Evolutionary conservation across 352 stramenopile genomes (phyloP).

Genomic region (Peronospora destructor): DNA sequence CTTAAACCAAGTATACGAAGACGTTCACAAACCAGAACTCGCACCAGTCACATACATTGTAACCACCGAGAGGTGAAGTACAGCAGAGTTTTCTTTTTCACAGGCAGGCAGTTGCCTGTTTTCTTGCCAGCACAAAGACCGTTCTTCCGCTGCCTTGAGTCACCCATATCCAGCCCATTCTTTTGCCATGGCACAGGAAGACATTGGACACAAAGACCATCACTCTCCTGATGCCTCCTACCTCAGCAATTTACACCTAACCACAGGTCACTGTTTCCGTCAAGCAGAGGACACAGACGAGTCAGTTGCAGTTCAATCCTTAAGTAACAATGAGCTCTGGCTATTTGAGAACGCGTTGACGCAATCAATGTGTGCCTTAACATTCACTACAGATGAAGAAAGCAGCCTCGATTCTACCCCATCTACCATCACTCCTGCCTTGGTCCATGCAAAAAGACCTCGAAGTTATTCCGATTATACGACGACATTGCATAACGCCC

Average conservation of each 20-base stretch:
- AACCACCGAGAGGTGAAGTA: conserved; percentile 19
- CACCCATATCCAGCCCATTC: no score
- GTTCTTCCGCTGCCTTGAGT: no score
- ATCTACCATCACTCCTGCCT: neutral
- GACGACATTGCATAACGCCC: conserved; percentile 24
- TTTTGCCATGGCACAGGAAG: conserved; percentile 6
- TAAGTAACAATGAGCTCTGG: conserved; percentile 18
- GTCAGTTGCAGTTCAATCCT: neutral
- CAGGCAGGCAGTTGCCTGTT: conserved; percentile 15
- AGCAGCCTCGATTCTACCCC: neutral
- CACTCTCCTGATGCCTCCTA: conserved; percentile 14
- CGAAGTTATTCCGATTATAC: conserved; percentile 72
- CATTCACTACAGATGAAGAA: conserved; percentile 24
- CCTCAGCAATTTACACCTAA: conserved; percentile 39
- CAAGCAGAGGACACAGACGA: neutral
- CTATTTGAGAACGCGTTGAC: conserved; percentile 33
- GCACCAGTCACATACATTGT: conserved; percentile 23
- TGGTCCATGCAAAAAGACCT: conserved; percentile 23
- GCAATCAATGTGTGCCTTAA: conserved; percentile 44
- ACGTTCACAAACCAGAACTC: conserved; percentile 5
- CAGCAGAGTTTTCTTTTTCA: neutral
- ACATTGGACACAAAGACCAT: conserved; percentile 10
- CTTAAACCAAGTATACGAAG: conserved; percentile 14
- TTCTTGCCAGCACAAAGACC: conserved; percentile 19
- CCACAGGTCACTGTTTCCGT: conserved; percentile 25